phyloP scores from a whole-genome alignment of 805 yeast genomes.

The Saccharomycopsis sp. region DNA sequence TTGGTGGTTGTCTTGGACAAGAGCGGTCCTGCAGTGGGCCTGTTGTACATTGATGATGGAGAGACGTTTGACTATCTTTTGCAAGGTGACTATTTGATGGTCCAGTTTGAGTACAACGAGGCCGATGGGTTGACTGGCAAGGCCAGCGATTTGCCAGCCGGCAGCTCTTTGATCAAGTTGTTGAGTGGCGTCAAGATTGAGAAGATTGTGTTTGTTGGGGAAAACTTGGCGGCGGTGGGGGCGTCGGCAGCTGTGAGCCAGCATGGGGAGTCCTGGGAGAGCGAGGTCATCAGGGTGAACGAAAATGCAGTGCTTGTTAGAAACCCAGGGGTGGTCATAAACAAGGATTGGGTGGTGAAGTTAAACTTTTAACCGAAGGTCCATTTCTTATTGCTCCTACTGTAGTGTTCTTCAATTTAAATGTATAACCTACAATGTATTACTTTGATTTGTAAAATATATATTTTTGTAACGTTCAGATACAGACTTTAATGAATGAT shows the following conservation, averaged over 20 bases:
- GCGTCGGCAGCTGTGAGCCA: conserved; percentile 30
- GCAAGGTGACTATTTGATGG: not conserved
- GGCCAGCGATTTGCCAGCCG: not conserved
- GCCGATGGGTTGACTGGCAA: conserved; percentile 40
- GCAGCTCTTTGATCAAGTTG: conserved; percentile 20
- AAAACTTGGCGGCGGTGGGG: conserved; percentile 18
- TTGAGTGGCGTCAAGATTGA: conserved; percentile 41
- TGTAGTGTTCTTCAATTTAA: no score
- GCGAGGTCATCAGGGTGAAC: conserved; percentile 16
- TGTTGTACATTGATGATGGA: conserved; percentile 78
- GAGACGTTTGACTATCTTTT: conserved; percentile 48
- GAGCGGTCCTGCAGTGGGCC: conserved; percentile 45
- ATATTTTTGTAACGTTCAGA: no score
- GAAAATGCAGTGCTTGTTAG: conserved; percentile 30
- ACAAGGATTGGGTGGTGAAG: conserved; percentile 42
- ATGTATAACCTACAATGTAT: no score
- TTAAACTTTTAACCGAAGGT: no score
- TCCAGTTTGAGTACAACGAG: conserved; percentile 27
- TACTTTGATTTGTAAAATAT: no score
- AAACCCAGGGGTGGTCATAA: conserved; percentile 42
- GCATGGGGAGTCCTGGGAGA: conserved; percentile 12
- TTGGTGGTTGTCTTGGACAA: conserved; percentile 50
- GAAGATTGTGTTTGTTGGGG: conserved; percentile 43
- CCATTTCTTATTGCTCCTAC: no score
- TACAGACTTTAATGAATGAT: no score